These are phyloP conservation scores for Candida mesenterica DNA, from an alignment of 1,139 yeast species.

Conservation along the genomic window DNA sequence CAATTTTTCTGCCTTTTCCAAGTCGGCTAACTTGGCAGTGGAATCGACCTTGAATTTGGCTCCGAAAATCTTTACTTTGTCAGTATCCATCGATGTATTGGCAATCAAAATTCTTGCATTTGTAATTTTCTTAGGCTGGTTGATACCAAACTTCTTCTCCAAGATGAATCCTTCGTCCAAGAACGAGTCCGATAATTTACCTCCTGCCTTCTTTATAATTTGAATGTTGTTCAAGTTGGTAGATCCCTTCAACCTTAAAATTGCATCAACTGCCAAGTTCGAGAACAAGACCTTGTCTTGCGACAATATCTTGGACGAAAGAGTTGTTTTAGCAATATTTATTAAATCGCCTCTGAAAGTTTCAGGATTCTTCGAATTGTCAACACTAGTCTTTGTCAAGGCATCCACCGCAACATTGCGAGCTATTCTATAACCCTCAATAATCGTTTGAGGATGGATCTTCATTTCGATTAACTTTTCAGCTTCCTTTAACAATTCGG, in stretches of 20 bases:
- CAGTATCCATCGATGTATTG: constrained; percentile 96
- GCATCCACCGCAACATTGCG: constrained; percentile 80
- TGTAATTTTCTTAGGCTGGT: constrained; percentile 83
- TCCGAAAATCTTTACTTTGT: constrained; percentile 94
- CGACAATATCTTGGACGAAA: constrained; percentile 89
- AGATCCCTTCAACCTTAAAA: constrained; percentile 85
- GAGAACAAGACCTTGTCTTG: constrained; percentile 92
- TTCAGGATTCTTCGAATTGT: constrained; percentile 60
- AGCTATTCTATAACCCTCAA: constrained; percentile 93
- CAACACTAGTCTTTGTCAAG: constrained; percentile 72
- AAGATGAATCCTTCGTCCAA: constrained; percentile 94
- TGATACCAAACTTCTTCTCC: constrained; percentile 88
- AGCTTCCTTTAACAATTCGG: constrained; percentile 92
- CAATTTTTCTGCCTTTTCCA: constrained; percentile 91
- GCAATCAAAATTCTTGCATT: constrained; percentile 90
- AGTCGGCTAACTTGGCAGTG: constrained; percentile 89
- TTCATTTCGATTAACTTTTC: constrained; percentile 89
- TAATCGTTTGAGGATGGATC: constrained; percentile 96
- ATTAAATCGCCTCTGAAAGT: constrained; percentile 75
- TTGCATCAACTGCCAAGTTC: constrained; percentile 90
- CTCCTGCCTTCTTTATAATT: constrained; percentile 90
- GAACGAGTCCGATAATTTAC: constrained; percentile 86
- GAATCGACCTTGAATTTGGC: constrained; percentile 97
- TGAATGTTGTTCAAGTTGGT: constrained; percentile 95
- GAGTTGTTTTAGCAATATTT: constrained; percentile 88